A percentile compares a stretch with the other conserved stretches of the same genome.
phyloP scores from a whole-genome alignment of 1,284 basidiomycete species.

The Rhodofomes roseus region DNA sequence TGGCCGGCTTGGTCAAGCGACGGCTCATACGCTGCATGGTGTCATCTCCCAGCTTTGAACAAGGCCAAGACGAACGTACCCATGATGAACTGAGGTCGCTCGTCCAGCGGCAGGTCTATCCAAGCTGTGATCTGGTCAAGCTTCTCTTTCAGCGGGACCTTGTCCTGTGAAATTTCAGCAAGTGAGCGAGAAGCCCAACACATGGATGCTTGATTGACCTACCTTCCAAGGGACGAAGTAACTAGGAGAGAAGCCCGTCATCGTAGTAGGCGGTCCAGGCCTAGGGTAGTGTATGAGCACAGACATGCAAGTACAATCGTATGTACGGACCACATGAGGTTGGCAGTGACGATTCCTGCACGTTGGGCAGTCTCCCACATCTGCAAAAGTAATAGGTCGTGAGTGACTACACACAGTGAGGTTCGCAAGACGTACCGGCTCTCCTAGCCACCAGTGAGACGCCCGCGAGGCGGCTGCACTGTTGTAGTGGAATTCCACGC shows the following conservation, averaged over 20 bases:
- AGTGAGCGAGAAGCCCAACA: too few species aligned
- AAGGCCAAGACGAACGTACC: slow-evolving; percentile 48
- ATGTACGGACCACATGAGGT: slow-evolving; percentile 78
- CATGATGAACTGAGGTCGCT: slow-evolving; percentile 75
- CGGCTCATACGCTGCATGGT: slow-evolving; percentile 65
- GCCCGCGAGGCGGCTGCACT: slow-evolving; percentile 58
- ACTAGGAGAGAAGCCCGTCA: slow-evolving; percentile 59
- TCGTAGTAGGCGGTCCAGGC: slow-evolving; percentile 78
- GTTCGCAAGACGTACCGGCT: slow-evolving; percentile 57
- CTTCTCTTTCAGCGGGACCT: slow-evolving; percentile 63
- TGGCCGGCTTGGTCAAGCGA: slow-evolving; percentile 85
- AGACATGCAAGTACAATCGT: neutral
- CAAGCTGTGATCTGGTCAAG: slow-evolving; percentile 71
- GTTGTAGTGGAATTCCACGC: slow-evolving; percentile 70
- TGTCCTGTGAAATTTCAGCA: slow-evolving; percentile 38
- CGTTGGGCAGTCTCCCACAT: slow-evolving; percentile 87
- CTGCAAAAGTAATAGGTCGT: slow-evolving; percentile 33
- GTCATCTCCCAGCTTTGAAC: too few species aligned
- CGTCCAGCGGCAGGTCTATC: slow-evolving; percentile 70
- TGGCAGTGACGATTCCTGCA: slow-evolving; percentile 73
- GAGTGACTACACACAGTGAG: neutral
- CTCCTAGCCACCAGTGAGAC: slow-evolving; percentile 81
- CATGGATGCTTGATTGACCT: slow-evolving; percentile 17
- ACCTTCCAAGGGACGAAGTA: slow-evolving; percentile 79
- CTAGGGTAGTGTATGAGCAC: slow-evolving; percentile 33